Percentiles rank a stretch among this genome's conserved stretches.
Evolutionary conservation across 2,329 filamentous ascomycete genomes (phyloP).

Genomic region (Nectriaceae sp.): DNA sequence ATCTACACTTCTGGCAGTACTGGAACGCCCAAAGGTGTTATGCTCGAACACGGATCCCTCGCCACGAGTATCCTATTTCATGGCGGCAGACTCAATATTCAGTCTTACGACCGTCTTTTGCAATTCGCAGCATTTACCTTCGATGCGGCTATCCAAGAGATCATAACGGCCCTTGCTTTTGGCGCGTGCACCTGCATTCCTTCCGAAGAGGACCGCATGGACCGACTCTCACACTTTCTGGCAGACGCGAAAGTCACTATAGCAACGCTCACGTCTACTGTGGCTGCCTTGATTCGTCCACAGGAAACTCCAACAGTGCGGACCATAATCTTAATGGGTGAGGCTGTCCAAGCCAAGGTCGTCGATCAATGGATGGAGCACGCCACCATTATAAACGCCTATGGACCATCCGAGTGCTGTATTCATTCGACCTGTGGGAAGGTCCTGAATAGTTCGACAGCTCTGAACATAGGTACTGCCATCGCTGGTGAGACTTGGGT

Average conservation of each 20-base stretch:
- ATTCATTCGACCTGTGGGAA: neutral
- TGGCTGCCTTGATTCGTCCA: slow-evolving; percentile 1
- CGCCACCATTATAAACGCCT: neutral
- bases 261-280: slow-evolving; percentile 4
- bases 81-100: neutral
- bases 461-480: neutral
- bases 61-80: neutral
- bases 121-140: slow-evolving; percentile 9
- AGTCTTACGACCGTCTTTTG: neutral
- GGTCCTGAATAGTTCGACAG: neutral
- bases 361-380: neutral
- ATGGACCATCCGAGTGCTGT: slow-evolving; percentile 6
- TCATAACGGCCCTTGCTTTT: neutral
- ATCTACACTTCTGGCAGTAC: slow-evolving; percentile 26
- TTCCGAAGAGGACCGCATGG: slow-evolving; percentile 5
- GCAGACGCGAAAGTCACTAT: neutral
- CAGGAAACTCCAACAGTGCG: neutral
- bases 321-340: neutral
- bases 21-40: slow-evolving; percentile 18
- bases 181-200: slow-evolving; percentile 9
- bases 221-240: neutral
- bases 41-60: slow-evolving; percentile 18
- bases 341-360: slow-evolving; percentile 4
- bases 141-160: slow-evolving; percentile 5
- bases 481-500: slow-evolving; percentile 2